A percentile compares a stretch with the other conserved stretches of the same genome.
phyloP scores from a whole-genome alignment of 2,329 filamentous ascomycete genomes.

The Colletotrichum trifolii region DNA sequence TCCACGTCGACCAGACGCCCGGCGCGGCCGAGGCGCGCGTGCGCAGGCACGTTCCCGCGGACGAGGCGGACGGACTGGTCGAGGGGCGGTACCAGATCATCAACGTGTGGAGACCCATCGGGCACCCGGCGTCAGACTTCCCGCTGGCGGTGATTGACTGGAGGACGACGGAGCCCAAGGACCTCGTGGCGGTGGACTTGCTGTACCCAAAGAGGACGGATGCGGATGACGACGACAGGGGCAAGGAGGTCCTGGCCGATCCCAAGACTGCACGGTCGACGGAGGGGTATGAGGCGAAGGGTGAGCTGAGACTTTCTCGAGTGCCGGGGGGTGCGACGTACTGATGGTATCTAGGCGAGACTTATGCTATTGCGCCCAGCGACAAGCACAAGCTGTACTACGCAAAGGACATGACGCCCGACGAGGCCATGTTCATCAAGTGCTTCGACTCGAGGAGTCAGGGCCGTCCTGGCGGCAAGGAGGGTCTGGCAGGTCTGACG shows the following conservation, averaged over 20 bases:
- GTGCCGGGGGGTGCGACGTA: background rate
- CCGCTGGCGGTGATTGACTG: slow-evolving; percentile 75
- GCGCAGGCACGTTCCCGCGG: slow-evolving; percentile 65
- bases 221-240: slow-evolving; percentile 58
- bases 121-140: slow-evolving; percentile 69
- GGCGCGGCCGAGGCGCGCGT: slow-evolving; percentile 70
- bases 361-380: slow-evolving; percentile 67
- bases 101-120: slow-evolving; percentile 78
- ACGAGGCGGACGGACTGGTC: slow-evolving; percentile 67
- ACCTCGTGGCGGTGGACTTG: slow-evolving; percentile 71
- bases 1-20: slow-evolving; percentile 79
- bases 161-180: slow-evolving; percentile 65
- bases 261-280: slow-evolving; percentile 57
- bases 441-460: slow-evolving; percentile 63
- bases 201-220: slow-evolving; percentile 65
- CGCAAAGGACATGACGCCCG: slow-evolving; percentile 72
- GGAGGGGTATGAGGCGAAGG: slow-evolving; percentile 69
- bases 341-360: slow-evolving; percentile 60
- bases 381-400: slow-evolving; percentile 72
- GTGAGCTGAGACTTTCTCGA: slow-evolving; percentile 24
- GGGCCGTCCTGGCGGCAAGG: slow-evolving; percentile 55
- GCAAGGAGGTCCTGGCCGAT: slow-evolving; percentile 67
- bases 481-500: slow-evolving; percentile 58
- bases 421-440: slow-evolving; percentile 61
- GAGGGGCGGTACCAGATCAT: slow-evolving; percentile 72